phyloP scores from a whole-genome alignment of 805 yeast genomes.

The Kregervanrija delftensis region DNA sequence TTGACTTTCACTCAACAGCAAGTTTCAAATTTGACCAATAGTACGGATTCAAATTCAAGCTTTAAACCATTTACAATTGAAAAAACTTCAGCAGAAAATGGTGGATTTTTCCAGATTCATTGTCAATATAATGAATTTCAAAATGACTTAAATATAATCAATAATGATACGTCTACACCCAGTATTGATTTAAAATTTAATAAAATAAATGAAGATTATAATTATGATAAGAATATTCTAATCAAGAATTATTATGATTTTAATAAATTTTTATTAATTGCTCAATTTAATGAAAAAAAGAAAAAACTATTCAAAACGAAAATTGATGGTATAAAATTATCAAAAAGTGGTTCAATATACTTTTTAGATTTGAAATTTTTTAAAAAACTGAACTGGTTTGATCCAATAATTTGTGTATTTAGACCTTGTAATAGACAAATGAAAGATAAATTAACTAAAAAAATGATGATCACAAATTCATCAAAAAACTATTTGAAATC shows the following conservation, averaged over 20 bases:
- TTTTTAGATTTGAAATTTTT: constrained; percentile 17
- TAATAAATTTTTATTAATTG: constrained; percentile 13
- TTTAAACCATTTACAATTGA: constrained; percentile 18
- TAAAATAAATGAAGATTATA: neutral
- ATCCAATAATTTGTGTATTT: constrained; percentile 19
- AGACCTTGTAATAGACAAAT: constrained; percentile 27
- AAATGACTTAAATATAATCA: constrained; percentile 7
- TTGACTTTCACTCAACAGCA: constrained; percentile 25
- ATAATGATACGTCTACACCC: neutral
- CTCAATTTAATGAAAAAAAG: constrained; percentile 20
- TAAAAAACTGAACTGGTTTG: constrained; percentile 21
- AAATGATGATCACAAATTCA: neutral
- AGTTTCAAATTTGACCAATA: constrained; percentile 6
- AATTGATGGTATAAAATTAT: constrained; percentile 25
- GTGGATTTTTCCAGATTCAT: constrained; percentile 16
- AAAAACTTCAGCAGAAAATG: constrained; percentile 11
- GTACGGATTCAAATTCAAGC: constrained; percentile 8
- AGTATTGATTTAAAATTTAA: neutral
- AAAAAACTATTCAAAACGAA: constrained; percentile 17
- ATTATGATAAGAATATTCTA: constrained; percentile 1
- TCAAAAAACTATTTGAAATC: constrained; percentile 8
- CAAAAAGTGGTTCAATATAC: constrained; percentile 24
- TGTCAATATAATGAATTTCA: constrained; percentile 14
- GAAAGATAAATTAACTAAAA: constrained; percentile 22
- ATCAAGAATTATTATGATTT: constrained; percentile 13